Base-by-base conservation (phyloP, 345 rosid species). In the Microcos paniculata region DNA sequence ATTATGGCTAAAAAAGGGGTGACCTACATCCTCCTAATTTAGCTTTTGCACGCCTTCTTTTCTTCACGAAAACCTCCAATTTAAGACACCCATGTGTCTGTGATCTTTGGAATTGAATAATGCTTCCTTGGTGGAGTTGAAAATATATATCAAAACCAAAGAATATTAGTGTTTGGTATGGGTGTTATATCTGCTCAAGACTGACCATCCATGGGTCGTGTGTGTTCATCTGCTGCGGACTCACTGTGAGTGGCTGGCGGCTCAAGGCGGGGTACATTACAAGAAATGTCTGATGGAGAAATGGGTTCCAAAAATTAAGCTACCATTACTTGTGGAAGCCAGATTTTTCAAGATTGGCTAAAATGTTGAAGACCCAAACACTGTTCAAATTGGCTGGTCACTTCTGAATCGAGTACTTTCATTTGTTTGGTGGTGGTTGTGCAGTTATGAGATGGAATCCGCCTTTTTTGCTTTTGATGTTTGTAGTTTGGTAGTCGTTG, bases 1-100 rank as follows among this genome's bases (percentile, higher is more conserved):
- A 66, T 10, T 15, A 19, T 31, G 40, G 40, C 6, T 7, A 3
- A 13, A 42, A 46, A 42, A 31, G 51, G 26, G 83, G 74, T 83
- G 78, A 76, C 84, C 84, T 35, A 77, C 56, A n/a, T 16, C 77
- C 77, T 78, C 85, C 88, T 83, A 87, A 84, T 80, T 74, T 56
- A 16, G 46, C 42, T 8, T 33, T 58, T 53, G 62, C 89, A 88
- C 87, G 89, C 67, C 79, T 84, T 81, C 48, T 11, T 71, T 77
- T 33, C 81, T 71, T 80, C 78, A 82, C 85, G 85, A 79, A 76
- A 86, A 7, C 80, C 57, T 68, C 80, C 26, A 57, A 49, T 46
- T 24, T 16, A 33, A 49, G 62, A 30, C 51, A 35, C 4, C 1
- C 40, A 13, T 19, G 30, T 12, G n/a, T 10, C 4, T 10, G 23